Conservation (phyloP, 1,139 yeast species). For the Debaryomyces sp. region DNA sequence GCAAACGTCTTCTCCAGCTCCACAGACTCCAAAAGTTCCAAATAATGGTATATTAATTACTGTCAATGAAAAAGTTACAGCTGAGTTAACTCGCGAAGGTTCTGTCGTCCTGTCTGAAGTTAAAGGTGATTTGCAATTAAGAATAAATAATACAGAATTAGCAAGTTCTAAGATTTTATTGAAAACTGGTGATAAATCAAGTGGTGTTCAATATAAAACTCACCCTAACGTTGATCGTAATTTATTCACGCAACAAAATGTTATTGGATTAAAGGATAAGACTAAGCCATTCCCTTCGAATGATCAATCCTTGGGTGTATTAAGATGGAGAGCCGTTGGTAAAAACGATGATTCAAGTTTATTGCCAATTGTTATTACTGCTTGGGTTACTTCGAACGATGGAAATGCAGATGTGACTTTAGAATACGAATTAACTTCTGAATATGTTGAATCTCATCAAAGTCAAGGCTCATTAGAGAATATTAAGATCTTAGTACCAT, state of each 20-base stretch:
- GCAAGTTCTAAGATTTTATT: slow-evolving; percentile 69
- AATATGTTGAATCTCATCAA: slow-evolving; percentile 37
- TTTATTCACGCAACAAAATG: slow-evolving; percentile 57
- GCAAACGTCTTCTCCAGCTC: slow-evolving; percentile 28
- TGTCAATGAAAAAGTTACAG: slow-evolving; percentile 75
- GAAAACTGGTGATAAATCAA: slow-evolving; percentile 45
- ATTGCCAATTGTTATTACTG: slow-evolving; percentile 76
- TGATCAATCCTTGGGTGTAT: slow-evolving; percentile 86
- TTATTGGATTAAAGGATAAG: slow-evolving; percentile 76
- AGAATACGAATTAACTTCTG: slow-evolving; percentile 72
- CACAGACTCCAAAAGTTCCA: slow-evolving; percentile 36
- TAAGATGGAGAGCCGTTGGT: slow-evolving; percentile 84
- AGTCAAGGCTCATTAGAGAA: slow-evolving; percentile 32
- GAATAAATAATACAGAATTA: slow-evolving; percentile 73
- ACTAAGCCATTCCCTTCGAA: slow-evolving; percentile 85
- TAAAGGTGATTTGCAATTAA: slow-evolving; percentile 88
- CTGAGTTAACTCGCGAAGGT: slow-evolving; percentile 85
- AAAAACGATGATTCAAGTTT: slow-evolving; percentile 58
- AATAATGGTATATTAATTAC: slow-evolving; percentile 82
- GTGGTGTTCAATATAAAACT: slow-evolving; percentile 77
- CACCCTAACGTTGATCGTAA: slow-evolving; percentile 94
- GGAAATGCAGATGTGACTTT: slow-evolving; percentile 73
- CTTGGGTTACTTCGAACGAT: slow-evolving; percentile 79
- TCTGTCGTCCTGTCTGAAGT: slow-evolving; percentile 72
- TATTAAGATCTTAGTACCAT: slow-evolving; percentile 68